Evolutionary conservation across 495 filamentous ascomycete genomes (phyloP).

Genomic region (Penicillium samsonianum): DNA sequence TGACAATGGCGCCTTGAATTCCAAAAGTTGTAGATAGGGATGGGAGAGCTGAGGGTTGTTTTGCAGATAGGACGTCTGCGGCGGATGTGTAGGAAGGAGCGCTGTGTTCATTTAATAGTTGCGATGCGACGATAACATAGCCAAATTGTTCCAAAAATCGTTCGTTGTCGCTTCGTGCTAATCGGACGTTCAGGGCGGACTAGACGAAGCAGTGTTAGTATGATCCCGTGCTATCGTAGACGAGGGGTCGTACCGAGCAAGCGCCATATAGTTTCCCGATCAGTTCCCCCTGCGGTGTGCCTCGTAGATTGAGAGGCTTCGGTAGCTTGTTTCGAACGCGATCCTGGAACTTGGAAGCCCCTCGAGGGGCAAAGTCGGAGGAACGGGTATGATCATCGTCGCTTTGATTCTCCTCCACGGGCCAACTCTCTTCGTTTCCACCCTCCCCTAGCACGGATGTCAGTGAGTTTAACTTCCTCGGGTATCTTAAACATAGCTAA

Average conservation of each 20-base stretch:
- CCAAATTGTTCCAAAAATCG: constrained; percentile 93
- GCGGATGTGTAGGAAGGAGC: constrained; percentile 50
- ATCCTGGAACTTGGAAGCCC: constrained; percentile 64
- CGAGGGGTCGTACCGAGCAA: constrained; percentile 55
- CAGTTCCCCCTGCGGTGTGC: constrained; percentile 48
- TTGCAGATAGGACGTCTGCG: constrained; percentile 39
- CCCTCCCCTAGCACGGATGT: constrained; percentile 46
- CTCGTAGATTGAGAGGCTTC: constrained; percentile 58
- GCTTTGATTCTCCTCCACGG: constrained; percentile 42
- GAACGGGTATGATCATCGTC: constrained; percentile 36
- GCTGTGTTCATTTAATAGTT: constrained; percentile 73
- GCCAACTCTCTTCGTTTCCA: constrained; percentile 48
- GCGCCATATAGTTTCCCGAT: constrained; percentile 56
- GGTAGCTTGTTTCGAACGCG: constrained; percentile 68
- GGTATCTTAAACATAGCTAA: constrained; percentile 38
- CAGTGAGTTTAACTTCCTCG: constrained; percentile 17
- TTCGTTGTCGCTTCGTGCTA: constrained; percentile 79
- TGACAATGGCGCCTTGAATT: constrained; percentile 53
- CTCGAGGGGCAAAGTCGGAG: constrained; percentile 73
- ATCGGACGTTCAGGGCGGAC: constrained; percentile 64
- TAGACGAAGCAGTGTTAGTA: constrained; percentile 29
- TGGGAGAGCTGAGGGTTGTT: constrained; percentile 36
- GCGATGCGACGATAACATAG: constrained; percentile 93
- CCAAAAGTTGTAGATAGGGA: constrained; percentile 48
- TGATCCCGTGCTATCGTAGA: not conserved